Evolutionary conservation across 441 rosid genomes (phyloP).

Genomic region (Mallotus repandus): DNA sequence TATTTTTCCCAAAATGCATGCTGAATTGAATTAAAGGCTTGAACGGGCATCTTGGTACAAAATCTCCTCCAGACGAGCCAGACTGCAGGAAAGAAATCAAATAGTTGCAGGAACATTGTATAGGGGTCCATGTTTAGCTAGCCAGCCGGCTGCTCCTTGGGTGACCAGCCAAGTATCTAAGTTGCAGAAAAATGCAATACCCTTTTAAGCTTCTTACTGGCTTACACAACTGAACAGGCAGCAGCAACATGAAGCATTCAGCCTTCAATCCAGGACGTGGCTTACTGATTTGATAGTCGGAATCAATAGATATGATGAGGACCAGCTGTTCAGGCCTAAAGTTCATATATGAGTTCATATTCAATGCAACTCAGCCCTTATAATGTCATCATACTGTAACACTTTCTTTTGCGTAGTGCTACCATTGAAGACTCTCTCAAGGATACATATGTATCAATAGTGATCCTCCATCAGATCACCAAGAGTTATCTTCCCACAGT

Average conservation of each 20-base stretch:
- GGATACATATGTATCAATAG: conserved; percentile 17
- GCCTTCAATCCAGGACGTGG: background rate
- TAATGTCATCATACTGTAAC: background rate
- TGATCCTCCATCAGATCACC: conserved; percentile 67
- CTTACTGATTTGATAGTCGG: background rate
- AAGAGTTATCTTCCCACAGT: conserved; percentile 84
- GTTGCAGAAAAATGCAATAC: too few species aligned
- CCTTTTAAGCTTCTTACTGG: background rate
- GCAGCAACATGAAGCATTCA: background rate
- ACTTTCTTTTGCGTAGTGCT: background rate
- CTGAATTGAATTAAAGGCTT: too few species aligned
- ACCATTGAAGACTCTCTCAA: background rate
- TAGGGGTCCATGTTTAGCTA: too few species aligned
- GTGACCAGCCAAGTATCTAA: too few species aligned
- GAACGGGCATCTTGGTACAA: too few species aligned
- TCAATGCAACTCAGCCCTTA: background rate
- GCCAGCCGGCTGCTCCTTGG: too few species aligned
- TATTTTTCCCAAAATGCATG: too few species aligned
- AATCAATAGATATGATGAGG: background rate
- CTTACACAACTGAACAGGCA: background rate
- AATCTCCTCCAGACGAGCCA: too few species aligned
- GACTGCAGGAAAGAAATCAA: too few species aligned
- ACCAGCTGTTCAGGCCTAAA: background rate
- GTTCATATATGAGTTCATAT: background rate
- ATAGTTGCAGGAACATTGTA: too few species aligned